Evolutionary conservation across 2,329 filamentous ascomycete species (phyloP).

Genomic region (Penicillium palitans): DNA sequence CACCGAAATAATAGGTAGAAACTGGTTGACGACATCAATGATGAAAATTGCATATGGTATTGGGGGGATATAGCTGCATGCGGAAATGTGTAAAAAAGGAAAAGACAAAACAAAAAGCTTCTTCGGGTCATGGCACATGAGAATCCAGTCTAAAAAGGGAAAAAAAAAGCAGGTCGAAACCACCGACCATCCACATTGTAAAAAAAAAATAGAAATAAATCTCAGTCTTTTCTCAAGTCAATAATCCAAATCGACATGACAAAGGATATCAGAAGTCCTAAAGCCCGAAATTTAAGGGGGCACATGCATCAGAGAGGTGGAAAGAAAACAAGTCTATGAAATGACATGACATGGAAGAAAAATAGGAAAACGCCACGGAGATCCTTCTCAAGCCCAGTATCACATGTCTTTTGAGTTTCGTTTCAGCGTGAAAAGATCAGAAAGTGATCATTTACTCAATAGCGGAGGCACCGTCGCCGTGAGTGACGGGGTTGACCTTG

Average conservation of each 20-base stretch:
- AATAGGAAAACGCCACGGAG: conserved; percentile 10
- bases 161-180: conserved; percentile 6
- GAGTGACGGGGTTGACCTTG: conserved; percentile 66
- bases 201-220: conserved; percentile 4
- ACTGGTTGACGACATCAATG: background rate
- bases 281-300: conserved; percentile 5
- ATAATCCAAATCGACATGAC: conserved; percentile 10
- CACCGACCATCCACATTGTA: conserved; percentile 17
- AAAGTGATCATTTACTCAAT: conserved; percentile 49
- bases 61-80: conserved; percentile 13
- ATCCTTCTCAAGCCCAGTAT: conserved; percentile 8
- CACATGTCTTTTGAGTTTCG: conserved; percentile 15
- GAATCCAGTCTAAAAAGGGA: conserved; percentile 8
- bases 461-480: conserved; percentile 55
- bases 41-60: conserved; percentile 12
- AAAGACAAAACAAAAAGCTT: background rate
- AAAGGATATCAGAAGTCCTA: conserved; percentile 20
- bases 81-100: conserved; percentile 9
- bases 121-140: conserved; percentile 11
- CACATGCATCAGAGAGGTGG: conserved; percentile 3
- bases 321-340: conserved; percentile 14
- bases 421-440: conserved; percentile 16
- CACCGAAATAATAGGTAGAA: background rate
- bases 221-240: conserved; percentile 14
- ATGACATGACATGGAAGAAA: background rate